Conservation (phyloP, 2,329 filamentous ascomycete species). For the Fusarium verticillioides region DNA sequence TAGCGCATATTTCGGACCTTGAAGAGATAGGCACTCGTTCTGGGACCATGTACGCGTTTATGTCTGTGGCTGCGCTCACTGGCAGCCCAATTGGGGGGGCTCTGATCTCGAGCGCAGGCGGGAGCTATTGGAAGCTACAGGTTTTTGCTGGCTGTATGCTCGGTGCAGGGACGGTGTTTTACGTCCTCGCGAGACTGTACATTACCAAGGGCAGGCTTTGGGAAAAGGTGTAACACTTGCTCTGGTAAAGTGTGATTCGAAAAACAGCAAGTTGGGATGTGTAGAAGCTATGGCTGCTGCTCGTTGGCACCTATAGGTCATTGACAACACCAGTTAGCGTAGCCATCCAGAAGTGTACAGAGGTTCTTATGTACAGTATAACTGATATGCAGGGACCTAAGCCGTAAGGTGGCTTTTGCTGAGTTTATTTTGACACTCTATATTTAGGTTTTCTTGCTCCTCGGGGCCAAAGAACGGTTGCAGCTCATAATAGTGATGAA, state of each 20-base stretch:
- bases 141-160: neutral
- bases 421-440: too few species aligned
- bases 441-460: too few species aligned
- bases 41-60: neutral
- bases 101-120: neutral
- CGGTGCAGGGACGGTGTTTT: neutral
- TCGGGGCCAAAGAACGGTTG: neutral
- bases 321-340: too few species aligned
- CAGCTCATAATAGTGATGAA: neutral
- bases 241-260: fast-evolving
- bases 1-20: neutral
- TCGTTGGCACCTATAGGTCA: too few species aligned
- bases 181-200: neutral
- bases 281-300: too few species aligned
- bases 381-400: too few species aligned
- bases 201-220: neutral
- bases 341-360: neutral
- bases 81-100: neutral
- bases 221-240: neutral
- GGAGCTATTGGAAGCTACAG: neutral
- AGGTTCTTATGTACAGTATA: too few species aligned
- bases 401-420: too few species aligned
- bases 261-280: neutral
- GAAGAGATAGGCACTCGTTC: neutral
- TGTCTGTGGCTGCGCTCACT: neutral